These are phyloP conservation scores for Pseudognaphalium luteoalbum DNA, from an alignment of 129 eudicot species.

Conservation along the genomic window DNA sequence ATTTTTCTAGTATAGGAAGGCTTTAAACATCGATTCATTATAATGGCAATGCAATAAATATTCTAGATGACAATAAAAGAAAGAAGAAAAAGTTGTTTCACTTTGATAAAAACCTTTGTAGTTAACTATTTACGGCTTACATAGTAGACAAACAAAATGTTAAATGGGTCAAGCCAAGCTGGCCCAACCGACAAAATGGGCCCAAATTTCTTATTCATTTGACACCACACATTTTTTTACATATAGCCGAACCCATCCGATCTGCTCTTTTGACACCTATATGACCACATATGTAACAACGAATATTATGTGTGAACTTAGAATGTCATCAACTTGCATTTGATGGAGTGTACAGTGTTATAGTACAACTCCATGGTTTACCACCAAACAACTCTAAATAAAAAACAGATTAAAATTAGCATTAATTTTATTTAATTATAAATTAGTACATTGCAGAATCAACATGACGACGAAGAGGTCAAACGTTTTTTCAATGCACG, in stretches of 20 bases:
- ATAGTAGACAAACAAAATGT: neutral
- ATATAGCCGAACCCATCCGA: neutral
- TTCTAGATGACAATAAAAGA: neutral
- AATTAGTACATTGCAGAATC: constrained; percentile 1
- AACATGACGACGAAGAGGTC: constrained; percentile 22
- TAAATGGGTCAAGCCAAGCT: neutral
- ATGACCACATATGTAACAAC: neutral
- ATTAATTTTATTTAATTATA: constrained; percentile 6
- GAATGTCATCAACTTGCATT: neutral
- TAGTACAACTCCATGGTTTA: neutral
- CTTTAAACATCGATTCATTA: too few species aligned
- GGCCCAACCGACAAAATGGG: neutral
- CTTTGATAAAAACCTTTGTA: neutral
- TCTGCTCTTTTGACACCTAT: neutral
- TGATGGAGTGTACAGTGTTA: constrained; percentile 11
- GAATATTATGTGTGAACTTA: neutral
- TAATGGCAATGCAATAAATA: too few species aligned
- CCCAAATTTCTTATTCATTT: neutral
- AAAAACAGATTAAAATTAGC: constrained; percentile 5
- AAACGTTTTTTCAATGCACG: constrained; percentile 56
- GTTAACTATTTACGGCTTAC: neutral
- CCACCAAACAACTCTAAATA: constrained; percentile 1
- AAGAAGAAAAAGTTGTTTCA: neutral
- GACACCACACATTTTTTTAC: neutral
- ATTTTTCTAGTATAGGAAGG: too few species aligned